Evolutionary conservation across 1,284 basidiomycete genomes (phyloP).

Genomic region (Pseudozyma sp.): DNA sequence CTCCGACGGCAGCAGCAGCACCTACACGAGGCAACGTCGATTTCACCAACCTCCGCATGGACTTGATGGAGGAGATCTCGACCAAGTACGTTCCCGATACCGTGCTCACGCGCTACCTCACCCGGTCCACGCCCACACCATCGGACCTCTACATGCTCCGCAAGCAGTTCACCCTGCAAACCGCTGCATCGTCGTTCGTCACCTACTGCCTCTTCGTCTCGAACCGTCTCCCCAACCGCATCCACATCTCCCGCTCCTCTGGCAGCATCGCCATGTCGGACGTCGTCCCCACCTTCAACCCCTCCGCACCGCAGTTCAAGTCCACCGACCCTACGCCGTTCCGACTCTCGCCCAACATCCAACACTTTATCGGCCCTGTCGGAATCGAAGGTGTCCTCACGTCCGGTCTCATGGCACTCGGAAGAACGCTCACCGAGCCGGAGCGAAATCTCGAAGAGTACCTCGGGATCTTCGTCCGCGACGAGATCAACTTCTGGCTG

Average conservation of each 20-base stretch:
- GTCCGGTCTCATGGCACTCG: slow-evolving; percentile 89
- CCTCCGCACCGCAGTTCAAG: slow-evolving; percentile 78
- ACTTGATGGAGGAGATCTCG: slow-evolving; percentile 89
- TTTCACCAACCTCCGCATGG: slow-evolving; percentile 81
- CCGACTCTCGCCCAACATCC: slow-evolving; percentile 96
- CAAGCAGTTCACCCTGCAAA: slow-evolving; percentile 93
- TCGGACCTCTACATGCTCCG: slow-evolving; percentile 95
- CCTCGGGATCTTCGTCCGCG: slow-evolving; percentile 87
- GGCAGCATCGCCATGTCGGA: slow-evolving; percentile 66
- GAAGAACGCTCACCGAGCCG: slow-evolving; percentile 87
- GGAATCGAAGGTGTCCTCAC: slow-evolving; percentile 91
- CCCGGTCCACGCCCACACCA: slow-evolving; percentile 83
- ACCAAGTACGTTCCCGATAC: slow-evolving; percentile 91
- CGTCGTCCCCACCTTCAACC: slow-evolving; percentile 68
- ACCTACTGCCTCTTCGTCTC: slow-evolving; percentile 89
- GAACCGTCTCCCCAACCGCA: slow-evolving; percentile 84
- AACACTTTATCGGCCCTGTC: slow-evolving; percentile 88
- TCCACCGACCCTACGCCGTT: slow-evolving; percentile 92
- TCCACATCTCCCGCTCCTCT: slow-evolving; percentile 83
- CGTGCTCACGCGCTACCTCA: slow-evolving; percentile 89
- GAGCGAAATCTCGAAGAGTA: slow-evolving; percentile 91
- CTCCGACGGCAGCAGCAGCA: not conserved
- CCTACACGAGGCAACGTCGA: slow-evolving; percentile 70
- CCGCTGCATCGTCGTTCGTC: slow-evolving; percentile 90
- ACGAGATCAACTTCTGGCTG: slow-evolving; percentile 85